Base-by-base conservation (phyloP, 78 protist species). In the Chrysochromulina tobinii region DNA sequence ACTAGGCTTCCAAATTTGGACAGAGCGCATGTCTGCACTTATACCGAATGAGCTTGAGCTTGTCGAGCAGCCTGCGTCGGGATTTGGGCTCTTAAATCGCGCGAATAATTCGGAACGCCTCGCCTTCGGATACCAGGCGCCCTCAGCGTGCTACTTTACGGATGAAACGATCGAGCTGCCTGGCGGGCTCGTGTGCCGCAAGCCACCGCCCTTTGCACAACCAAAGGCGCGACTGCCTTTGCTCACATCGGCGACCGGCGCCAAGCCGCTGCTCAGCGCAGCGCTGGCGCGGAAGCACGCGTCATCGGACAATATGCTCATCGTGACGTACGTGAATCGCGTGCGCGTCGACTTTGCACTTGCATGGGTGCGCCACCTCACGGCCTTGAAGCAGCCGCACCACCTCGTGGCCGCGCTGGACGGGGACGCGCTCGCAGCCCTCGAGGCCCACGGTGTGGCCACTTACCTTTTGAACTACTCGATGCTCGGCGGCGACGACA, bases 271-370 rank as follows among this genome's bases (percentile, higher is more conserved):
- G 51, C 79, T 69, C 23, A 69, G 51, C 23, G 17, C 50, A 9
- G 79, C 21, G 79, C 51, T 69, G 9, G 79, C 79, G 27, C 21
- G 27, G 79, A 69, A 69, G 79, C 79, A 69, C 79, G 79, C 79
- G 23, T 69, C 79, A 6, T 11, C 27, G 23, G 79, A 69, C 79
- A 69, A 69, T 14, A 69, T 69, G 73, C 77, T 72, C 20, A 5
- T 72, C 55, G 55, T 38, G 20, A 25, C 81, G 20, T 72, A 11
- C 12, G 54, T 25, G 23, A 72, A 72, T 53, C 3, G 0, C 55
- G 12, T 14, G 20, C 38, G 38, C 53, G 9, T 38, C 53, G 81
- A 72, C 81, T 72, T 72, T 38, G 81, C 81, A 53, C 20, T 6
- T 1, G 8, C 54, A 5, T 38, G 50, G 81, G 81, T 72, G 23